Base-by-base conservation (phyloP, 106 monocot genomes). In the Dioscorea alata region DNA sequence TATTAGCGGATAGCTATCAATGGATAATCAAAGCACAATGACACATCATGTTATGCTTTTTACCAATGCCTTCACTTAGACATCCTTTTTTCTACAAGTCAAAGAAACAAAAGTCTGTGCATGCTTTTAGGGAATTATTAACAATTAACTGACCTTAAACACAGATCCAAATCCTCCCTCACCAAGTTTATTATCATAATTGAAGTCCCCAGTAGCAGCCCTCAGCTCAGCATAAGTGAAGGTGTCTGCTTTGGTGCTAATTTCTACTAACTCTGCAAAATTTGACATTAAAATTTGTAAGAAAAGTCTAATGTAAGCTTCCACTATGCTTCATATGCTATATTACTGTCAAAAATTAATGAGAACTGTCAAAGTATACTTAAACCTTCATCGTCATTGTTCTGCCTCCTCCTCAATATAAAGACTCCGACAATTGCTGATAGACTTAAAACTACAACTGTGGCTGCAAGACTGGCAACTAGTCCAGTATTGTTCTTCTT, bases 131-230 rank as follows among this genome's bases (percentile, higher is more conserved):
- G 2, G 15, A 19, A 54, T 54, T 19, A 54, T 0, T 18, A 19
- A 16, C 12, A 51, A 13, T 51, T 12, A 51, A 51, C 14, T 13
- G 4, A 90, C 90, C 86, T 90, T 90, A 66, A 66, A 80, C 23
- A 90, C 90, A 61, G 75, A 4, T 1, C 90, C 90, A 79, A 85
- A 90, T 71, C 86, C 90, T 60, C 90, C 90, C 66, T 86, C 78
- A 74, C 90, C 90, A 21, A 90, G 84, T 61, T 74, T 71, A 79
- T 90, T 90, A 49, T 60, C 59, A 69, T 70, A n/a, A 78, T 59
- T 79, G 66, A 90, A 90, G 67, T 75, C 73, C 51, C 81, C 73
- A n/a, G 90, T 90, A 50, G 84, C 86, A 19, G 75, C 57, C 63
- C 59, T 86, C 33, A 90, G 49, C 74, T 90, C 90, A 54, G 63